phyloP scores from a whole-genome alignment of 2,329 filamentous ascomycete genomes.

The Phoma sp. region DNA sequence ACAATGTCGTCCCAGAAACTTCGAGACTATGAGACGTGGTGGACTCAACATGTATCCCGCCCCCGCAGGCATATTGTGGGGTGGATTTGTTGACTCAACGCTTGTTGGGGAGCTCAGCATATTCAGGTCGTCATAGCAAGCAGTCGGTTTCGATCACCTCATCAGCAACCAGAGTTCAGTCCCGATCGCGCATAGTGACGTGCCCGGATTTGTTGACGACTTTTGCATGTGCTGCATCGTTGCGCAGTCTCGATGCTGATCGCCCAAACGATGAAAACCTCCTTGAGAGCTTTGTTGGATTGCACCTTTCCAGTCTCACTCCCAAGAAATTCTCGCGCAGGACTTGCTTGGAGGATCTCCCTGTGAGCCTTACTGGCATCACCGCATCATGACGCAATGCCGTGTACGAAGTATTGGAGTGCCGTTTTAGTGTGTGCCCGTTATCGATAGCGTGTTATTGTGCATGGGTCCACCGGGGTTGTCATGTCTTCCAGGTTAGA shows the following conservation, averaged over 20 bases:
- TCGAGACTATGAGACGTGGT: not conserved
- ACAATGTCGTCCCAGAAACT: not conserved
- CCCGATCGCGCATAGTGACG: not conserved
- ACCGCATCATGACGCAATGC: slow-evolving; percentile 21
- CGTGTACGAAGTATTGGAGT: slow-evolving; percentile 24
- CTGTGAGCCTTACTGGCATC: not conserved
- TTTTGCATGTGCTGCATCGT: not conserved
- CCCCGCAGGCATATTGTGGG: slow-evolving; percentile 1
- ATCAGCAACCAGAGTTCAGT: not conserved
- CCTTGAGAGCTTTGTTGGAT: not conserved
- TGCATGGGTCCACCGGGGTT: slow-evolving; percentile 21
- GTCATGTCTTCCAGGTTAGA: slow-evolving; percentile 9
- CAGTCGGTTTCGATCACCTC: not conserved
- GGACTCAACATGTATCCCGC: not conserved
- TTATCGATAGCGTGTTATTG: slow-evolving; percentile 30
- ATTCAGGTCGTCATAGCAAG: not conserved
- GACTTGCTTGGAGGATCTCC: not conserved
- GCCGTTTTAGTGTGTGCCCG: slow-evolving; percentile 20
- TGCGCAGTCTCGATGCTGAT: not conserved
- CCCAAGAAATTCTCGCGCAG: not conserved
- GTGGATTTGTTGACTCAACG: not conserved
- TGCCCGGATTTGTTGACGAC: not conserved
- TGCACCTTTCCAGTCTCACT: not conserved
- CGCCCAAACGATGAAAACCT: not conserved
- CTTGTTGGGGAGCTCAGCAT: not conserved